Evolutionary conservation across 148 eudicot species (phyloP).

Genomic region (Mesembryanthemum crystallinum): DNA sequence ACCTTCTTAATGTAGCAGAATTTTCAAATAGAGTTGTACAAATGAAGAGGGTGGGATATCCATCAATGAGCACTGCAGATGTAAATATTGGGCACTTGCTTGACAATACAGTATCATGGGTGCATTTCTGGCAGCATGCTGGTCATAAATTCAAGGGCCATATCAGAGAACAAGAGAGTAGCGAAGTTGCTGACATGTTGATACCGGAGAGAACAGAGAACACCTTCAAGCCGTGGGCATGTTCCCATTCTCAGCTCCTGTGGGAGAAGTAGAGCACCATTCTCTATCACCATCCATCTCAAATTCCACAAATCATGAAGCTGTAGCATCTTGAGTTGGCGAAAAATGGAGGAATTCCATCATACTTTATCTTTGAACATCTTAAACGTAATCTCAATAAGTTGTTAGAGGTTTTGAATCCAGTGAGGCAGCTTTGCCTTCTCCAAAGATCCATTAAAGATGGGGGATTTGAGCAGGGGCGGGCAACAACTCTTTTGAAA

Average conservation of each 20-base stretch:
- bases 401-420: not conserved
- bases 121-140: not conserved
- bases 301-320: not conserved
- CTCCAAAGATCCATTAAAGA: conserved; percentile 3
- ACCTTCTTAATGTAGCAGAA: not conserved
- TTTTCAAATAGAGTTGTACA: not conserved
- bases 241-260: not conserved
- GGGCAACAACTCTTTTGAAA: not conserved
- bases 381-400: not conserved
- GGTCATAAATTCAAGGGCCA: not conserved
- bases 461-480: not conserved
- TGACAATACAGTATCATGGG: not conserved
- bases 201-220: not conserved
- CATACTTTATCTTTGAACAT: not conserved
- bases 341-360: not conserved
- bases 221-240: conserved; percentile 7
- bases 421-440: not conserved
- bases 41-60: conserved; percentile 5
- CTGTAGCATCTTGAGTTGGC: conserved; percentile 1
- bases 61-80: not conserved
- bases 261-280: not conserved
- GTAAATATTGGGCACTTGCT: not conserved
- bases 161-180: not conserved
- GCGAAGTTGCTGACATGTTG: not conserved
- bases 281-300: not conserved